Evolutionary conservation across 495 filamentous ascomycete genomes (phyloP), one percentile per base, ranked within the genome.

Genomic region (Penicillium odoratum): DNA sequence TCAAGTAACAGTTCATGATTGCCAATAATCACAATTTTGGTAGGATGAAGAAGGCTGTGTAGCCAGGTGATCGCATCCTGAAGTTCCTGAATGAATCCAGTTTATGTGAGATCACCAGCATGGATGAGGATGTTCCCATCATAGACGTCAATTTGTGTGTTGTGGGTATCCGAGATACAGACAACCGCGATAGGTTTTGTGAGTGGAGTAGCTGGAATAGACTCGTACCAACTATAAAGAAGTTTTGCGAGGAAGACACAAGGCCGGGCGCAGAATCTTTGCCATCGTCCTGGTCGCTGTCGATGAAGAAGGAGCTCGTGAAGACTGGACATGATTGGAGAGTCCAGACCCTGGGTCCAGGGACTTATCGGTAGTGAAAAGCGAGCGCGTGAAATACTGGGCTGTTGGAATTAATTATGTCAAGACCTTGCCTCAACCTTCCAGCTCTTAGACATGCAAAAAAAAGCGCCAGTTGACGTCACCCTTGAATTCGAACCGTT

Each of bases 111-210:
- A 69, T 94, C 90, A 8, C 91, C 90, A 15, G 86, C 86, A 68
- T 93, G 90, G 36, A 93, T 84, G 4, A 93, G 74, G 49, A 93
- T 70, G 59, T 93, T 90, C 30, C 88, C 90, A 40, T 79, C 65
- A 0, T 85, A 85, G 2, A 92, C 64, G 30, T 80, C 76, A n/a
- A 74, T 53, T 5, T 66, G 63, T 2, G 77, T 73, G 62, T 88
- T 87, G 60, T 94, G 90, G 4, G 91, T 92, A 68, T 94, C 91
- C 0, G 87, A 90, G 28, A 93, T 81, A 63, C 84, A 91, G 63
- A 66, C 57, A 13, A 66, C 68, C 0, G 69, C 13, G 36, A 60
- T 25, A 30, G 57, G 57, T 3, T 16, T 42, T 47, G 34, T 60
- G 45, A 63, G 31, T 49, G 63, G 60, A 26, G 16, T 51, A 36